phyloP scores from a whole-genome alignment of 1,284 basidiomycete species.

The Microbotryum scabiosae region DNA sequence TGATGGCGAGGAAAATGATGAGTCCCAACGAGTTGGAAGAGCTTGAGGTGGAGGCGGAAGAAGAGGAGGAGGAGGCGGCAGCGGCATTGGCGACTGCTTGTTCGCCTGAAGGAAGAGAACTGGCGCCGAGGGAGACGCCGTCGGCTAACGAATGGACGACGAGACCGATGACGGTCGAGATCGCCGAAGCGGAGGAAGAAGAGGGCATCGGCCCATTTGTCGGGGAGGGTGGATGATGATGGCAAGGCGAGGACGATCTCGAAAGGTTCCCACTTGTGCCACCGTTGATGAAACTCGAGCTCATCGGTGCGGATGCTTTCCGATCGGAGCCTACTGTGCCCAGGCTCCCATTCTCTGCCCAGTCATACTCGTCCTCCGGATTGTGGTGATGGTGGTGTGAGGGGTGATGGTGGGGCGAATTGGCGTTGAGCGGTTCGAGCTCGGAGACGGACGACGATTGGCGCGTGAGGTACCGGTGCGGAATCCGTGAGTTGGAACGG shows the following conservation, averaged over 20 bases:
- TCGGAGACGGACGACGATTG: conserved; percentile 12
- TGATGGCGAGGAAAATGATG: conserved; percentile 76
- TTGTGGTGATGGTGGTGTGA: too few relatives aligned
- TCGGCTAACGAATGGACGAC: conserved; percentile 80
- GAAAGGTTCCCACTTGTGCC: conserved; percentile 39
- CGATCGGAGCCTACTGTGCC: too few relatives aligned
- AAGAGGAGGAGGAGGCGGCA: conserved; percentile 9
- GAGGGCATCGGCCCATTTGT: too few relatives aligned
- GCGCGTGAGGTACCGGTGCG: too few relatives aligned
- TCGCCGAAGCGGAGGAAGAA: conserved; percentile 34
- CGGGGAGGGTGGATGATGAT: conserved; percentile 1
- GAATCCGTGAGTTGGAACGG: too few relatives aligned
- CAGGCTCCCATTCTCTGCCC: too few relatives aligned
- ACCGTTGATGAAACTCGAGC: conserved; percentile 40
- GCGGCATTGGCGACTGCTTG: conserved; percentile 6
- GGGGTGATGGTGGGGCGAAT: background rate
- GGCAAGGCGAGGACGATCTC: conserved; percentile 2
- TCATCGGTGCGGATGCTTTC: background rate
- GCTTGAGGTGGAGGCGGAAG: background rate
- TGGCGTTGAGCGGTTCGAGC: conserved; percentile 23
- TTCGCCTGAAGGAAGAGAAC: conserved; percentile 30
- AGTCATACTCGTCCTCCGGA: too few relatives aligned
- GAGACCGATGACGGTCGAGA: conserved; percentile 71
- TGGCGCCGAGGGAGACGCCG: conserved; percentile 77
- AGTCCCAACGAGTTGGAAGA: conserved; percentile 49